These are phyloP conservation scores for Fusarium sp. DNA, from an alignment of 2,329 filamentous ascomycete species.

Conservation along the genomic window DNA sequence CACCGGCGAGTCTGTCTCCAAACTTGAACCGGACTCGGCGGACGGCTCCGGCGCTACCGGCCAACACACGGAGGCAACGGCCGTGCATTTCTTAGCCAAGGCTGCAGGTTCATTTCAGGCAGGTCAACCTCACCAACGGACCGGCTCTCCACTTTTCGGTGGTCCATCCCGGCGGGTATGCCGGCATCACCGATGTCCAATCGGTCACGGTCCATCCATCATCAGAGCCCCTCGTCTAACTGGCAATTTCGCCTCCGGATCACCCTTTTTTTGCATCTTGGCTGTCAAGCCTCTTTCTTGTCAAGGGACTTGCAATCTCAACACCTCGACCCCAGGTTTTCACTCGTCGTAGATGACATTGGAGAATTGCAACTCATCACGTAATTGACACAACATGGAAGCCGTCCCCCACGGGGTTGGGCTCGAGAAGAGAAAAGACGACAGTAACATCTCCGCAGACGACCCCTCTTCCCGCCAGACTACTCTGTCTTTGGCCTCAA, in stretches of 20 bases:
- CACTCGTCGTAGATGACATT: background rate
- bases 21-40: background rate
- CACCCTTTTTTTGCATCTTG: background rate
- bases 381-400: constrained; percentile 15
- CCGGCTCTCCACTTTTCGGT: background rate
- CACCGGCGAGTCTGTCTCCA: background rate
- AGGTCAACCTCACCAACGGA: constrained; percentile 16
- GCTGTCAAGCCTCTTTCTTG: background rate
- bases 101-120: background rate
- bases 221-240: background rate
- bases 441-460: background rate
- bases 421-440: background rate
- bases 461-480: background rate
- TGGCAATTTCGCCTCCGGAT: constrained; percentile 12
- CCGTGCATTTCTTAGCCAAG: background rate
- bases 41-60: background rate
- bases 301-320: constrained; percentile 23
- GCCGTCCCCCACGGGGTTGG: constrained; percentile 32
- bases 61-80: background rate
- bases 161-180: constrained; percentile 26
- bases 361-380: constrained; percentile 22
- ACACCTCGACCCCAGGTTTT: constrained; percentile 1
- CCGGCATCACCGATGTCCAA: constrained; percentile 33
- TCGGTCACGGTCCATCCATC: background rate
- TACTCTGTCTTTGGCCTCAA: background rate